Percentiles rank a stretch among this genome's conserved stretches.
Conservation (phyloP, 345 rosid genomes). For the Kandelia obovata region DNA sequence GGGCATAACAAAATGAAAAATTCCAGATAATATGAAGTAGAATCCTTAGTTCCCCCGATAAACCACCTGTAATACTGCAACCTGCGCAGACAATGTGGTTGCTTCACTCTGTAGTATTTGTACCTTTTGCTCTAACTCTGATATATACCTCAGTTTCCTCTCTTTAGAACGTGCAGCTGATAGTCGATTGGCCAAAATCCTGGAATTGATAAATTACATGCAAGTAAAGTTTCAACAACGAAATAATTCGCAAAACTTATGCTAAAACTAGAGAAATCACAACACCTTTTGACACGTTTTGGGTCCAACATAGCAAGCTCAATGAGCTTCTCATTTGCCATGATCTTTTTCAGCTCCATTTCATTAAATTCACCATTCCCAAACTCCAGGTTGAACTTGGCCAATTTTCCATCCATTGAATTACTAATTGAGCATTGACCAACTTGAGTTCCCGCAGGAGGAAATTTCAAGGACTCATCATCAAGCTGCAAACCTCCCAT, state of each 20-base stretch:
- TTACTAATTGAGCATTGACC: neutral
- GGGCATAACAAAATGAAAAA: constrained; percentile 2
- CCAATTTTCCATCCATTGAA: neutral
- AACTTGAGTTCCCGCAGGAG: neutral
- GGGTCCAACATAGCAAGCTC: constrained; percentile 1
- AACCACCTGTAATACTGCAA: neutral
- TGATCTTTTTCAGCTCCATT: constrained; percentile 1
- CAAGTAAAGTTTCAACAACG: neutral
- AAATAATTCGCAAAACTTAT: neutral
- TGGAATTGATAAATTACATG: neutral
- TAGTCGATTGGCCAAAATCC: constrained; percentile 1
- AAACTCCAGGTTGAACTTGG: neutral
- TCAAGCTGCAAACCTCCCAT: neutral
- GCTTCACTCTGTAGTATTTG: neutral
- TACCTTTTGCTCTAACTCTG: neutral
- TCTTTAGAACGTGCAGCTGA: constrained; percentile 2
- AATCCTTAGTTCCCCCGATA: neutral
- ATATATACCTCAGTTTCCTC: neutral
- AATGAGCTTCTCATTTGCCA: neutral
- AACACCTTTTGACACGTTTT: constrained; percentile 4
- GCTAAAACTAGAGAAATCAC: neutral
- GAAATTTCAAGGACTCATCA: neutral
- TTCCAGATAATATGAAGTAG: neutral
- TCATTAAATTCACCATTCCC: neutral
- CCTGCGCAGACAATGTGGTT: constrained; percentile 1